phyloP scores from a whole-genome alignment of 805 yeast genomes.

The Wickerhamomyces alni region DNA sequence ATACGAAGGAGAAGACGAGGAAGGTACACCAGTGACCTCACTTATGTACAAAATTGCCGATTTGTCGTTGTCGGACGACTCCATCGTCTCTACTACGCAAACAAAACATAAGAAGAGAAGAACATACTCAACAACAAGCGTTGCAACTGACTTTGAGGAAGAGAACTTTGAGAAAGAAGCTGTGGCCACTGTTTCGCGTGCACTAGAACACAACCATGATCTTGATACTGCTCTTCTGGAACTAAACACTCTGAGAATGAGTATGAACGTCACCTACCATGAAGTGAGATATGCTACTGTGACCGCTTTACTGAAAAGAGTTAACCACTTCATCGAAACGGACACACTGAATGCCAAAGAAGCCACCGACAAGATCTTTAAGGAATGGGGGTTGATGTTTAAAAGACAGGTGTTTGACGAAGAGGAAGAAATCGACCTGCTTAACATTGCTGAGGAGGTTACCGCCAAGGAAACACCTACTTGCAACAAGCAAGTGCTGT shows the following conservation, averaged over 20 bases:
- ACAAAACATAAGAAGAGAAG: slow-evolving; percentile 38
- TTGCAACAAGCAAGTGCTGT: slow-evolving; percentile 39
- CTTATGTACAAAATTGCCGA: slow-evolving; percentile 40
- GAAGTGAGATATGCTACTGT: slow-evolving; percentile 84
- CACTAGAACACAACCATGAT: slow-evolving; percentile 88
- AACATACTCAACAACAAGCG: slow-evolving; percentile 33
- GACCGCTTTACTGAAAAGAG: slow-evolving; percentile 62
- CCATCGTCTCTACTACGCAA: slow-evolving; percentile 46
- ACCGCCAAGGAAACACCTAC: slow-evolving; percentile 22
- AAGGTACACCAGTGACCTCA: slow-evolving; percentile 26
- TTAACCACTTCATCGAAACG: slow-evolving; percentile 69
- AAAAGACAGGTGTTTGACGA: slow-evolving; percentile 79
- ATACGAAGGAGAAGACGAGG: slow-evolving; percentile 32
- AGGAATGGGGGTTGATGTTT: slow-evolving; percentile 77
- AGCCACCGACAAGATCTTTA: slow-evolving; percentile 71
- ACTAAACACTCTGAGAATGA: slow-evolving; percentile 92
- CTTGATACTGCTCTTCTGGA: slow-evolving; percentile 90
- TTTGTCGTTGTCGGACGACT: slow-evolving; percentile 50
- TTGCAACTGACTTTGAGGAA: slow-evolving; percentile 48
- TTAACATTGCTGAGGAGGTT: slow-evolving; percentile 39
- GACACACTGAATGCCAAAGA: slow-evolving; percentile 70
- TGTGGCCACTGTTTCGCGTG: slow-evolving; percentile 87
- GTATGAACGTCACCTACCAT: slow-evolving; percentile 92
- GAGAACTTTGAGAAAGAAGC: slow-evolving; percentile 88
- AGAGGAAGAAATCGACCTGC: slow-evolving; percentile 72